These are phyloP conservation scores for Saposhnikovia divaricata DNA, from an alignment of 129 eudicot genomes.

Conservation along the genomic window DNA sequence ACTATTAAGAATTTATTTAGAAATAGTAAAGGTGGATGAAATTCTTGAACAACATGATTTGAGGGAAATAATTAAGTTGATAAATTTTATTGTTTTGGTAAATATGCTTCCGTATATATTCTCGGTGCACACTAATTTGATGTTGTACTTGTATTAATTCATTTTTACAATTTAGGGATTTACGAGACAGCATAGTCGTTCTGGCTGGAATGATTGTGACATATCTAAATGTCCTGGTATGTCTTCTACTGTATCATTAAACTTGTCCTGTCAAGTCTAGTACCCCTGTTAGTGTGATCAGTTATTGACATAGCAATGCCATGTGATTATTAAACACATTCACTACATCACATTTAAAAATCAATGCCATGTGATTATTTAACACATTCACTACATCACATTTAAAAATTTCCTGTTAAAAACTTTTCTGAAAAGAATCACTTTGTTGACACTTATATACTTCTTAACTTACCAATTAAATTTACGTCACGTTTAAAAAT, in stretches of 20 bases:
- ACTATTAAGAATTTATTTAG: neutral
- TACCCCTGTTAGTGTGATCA: neutral
- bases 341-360: neutral
- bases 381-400: neutral
- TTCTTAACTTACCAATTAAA: neutral
- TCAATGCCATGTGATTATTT: neutral
- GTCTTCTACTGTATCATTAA: slow-evolving; percentile 20
- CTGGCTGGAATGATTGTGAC: slow-evolving; percentile 78
- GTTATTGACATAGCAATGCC: neutral
- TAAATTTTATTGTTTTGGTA: neutral
- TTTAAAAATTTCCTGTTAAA: too few relatives aligned
- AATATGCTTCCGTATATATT: neutral
- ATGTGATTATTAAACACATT: neutral
- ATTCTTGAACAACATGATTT: neutral
- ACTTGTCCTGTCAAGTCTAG: neutral
- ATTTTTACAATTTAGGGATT: slow-evolving; percentile 44
- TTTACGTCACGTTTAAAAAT: neutral
- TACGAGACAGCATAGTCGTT: slow-evolving; percentile 64
- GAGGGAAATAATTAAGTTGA: neutral
- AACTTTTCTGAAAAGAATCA: neutral
- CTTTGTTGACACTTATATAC: neutral
- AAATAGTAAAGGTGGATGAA: neutral
- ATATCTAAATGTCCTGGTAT: slow-evolving; percentile 80
- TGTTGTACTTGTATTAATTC: neutral
- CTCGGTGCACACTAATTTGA: neutral